Evolutionary conservation across 2,329 filamentous ascomycete genomes (phyloP), one percentile per base, ranked within the genome.

Genomic region (Alternaria sp.): DNA sequence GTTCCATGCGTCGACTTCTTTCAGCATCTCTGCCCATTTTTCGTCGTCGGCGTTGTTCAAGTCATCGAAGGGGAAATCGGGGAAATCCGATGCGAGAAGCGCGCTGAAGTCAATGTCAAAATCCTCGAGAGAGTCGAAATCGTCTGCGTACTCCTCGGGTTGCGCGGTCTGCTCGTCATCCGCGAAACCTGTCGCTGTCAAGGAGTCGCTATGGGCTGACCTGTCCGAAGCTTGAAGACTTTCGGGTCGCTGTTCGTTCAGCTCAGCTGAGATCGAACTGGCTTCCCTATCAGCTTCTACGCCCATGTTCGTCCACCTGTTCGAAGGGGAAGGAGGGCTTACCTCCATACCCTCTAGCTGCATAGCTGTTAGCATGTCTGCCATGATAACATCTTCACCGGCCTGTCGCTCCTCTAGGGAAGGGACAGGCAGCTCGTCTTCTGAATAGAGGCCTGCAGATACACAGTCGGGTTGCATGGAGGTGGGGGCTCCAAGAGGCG

Each of bases 401-500:
- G 37, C 47, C 21, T 46, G 55, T 15, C 28, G 28, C 30, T 54
- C 50, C 20, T 54, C 30, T 2, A 21, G 9, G 14, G 50, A 54
- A 1, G 50, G 9, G 4, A 45, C 2, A 30, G 9, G 2, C 20
- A 25, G 28, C 2, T 25, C 18, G 10, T 30, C 3, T 10, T 26
- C 25, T 4, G 9, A 10, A 10, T 3, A 26, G 3, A 26, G 25
- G 9, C 9, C 25, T 26, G 25, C 8, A 26, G 8, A 4, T 26
- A 4, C 25, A 10, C 9, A 26, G 25, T 26, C 9, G 0, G 33
- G 4, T 9, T 41, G 37, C 5, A 41, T 41, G 9, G 4, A 41
- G 1, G 37, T 11, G 0, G 37, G 1, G n/a, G n/a, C 0, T 10
- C 18, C 15, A 0, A 4, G 8, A 0, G 15, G 8, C n/a, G 1